These are phyloP conservation scores for Marasmius tenuissimus DNA, from an alignment of 1,284 basidiomycete species.

Conservation along the genomic window DNA sequence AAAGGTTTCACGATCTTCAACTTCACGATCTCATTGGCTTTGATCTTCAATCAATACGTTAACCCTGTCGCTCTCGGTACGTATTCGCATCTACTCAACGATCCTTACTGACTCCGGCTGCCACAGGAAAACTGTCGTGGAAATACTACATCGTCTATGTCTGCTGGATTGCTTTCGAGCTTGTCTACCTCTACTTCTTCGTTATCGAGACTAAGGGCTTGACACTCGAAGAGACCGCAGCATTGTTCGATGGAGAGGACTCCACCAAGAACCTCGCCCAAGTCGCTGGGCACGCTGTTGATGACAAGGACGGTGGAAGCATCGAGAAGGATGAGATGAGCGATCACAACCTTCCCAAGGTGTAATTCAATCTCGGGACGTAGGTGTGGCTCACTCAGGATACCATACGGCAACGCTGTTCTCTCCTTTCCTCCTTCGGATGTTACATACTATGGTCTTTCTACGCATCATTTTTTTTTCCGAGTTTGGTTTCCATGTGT, in stretches of 20 bases:
- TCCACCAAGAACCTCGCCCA: not conserved
- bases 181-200: conserved; percentile 61
- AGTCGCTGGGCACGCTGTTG: not conserved
- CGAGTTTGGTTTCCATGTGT: not conserved
- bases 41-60: conserved; percentile 81
- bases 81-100: conserved; percentile 2
- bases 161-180: conserved; percentile 65
- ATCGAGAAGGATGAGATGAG: not conserved
- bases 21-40: conserved; percentile 62
- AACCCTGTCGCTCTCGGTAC: conserved; percentile 67
- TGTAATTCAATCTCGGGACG: not conserved
- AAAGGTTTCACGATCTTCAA: conserved; percentile 78
- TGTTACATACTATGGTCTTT: not conserved
- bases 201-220: conserved; percentile 73
- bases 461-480: not conserved
- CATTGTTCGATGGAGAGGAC: conserved; percentile 66
- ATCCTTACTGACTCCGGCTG: conserved; percentile 16
- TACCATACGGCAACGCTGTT: not conserved
- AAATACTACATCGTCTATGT: conserved; percentile 72
- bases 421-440: not conserved
- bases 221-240: conserved; percentile 74
- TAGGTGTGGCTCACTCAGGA: not conserved
- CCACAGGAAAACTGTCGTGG: conserved; percentile 54
- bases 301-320: not conserved
- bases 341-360: not conserved